Base-by-base conservation (phyloP, 139 green algal genomes). In the Chlamydomonas schloesseri region DNA sequence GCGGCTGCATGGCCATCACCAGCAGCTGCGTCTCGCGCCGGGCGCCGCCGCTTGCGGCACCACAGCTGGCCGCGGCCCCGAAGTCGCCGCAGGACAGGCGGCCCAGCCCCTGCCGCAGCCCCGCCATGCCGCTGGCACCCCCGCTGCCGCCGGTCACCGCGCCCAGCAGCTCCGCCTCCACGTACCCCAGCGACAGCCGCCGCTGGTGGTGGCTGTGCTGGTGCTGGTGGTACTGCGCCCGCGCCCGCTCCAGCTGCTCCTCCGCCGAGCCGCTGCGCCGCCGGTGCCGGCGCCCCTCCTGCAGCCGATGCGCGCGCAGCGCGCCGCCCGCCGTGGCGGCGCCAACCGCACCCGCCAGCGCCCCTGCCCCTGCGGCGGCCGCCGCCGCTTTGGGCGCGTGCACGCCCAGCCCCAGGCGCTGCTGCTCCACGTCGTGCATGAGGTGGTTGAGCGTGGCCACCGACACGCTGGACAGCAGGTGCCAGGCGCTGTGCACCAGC, bases 401-500 rank as follows among this genome's bases (percentile, higher is more conserved):
- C 42, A 50, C 42, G 42, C 42, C 42, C 24, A 37, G 31, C 10
- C 21, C 18, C 53, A 60, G 64, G 37, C 79, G 73, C 50, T 87
- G 74, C 81, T 81, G 57, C 90, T 96, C 93, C 37, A 94, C 91
- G 64, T 96, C 88, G 11, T 71, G 85, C 31, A 96, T 53, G 55
- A 96, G 90, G 18, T 72, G 72, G 82, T 91, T 89, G 0, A 88
- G 89, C 2, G 93, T 93, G 31, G 74, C 76, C 15, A 90, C 73
- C 15, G 82, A 62, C 36, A 73, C 80, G 20, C 69, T 70, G 2
- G 90, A 87, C 34, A 96, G 85, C 33, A 82, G 89, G 86, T 97
- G 94, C 94, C 94, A 97, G 14, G 67, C 65, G 26, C 74, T 72
- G 77, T 96, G 94, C 34, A 93, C 81, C 26, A 94, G 58, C 24